Evolutionary conservation across 257 asterid genomes (phyloP).

Genomic region (Agastache rugosa): DNA sequence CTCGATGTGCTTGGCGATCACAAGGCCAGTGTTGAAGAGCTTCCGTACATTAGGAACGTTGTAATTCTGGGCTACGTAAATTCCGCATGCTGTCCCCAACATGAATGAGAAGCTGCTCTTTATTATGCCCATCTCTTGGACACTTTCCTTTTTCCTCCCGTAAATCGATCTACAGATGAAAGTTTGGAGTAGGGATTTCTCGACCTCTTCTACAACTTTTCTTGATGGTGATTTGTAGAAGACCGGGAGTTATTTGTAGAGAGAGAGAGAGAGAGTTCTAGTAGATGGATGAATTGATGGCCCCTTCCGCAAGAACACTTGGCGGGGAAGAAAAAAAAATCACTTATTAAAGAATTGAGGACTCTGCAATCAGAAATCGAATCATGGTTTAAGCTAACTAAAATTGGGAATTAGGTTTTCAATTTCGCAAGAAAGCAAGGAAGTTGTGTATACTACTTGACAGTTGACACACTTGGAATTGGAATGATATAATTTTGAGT

Average conservation of each 20-base stretch:
- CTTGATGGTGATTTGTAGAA: neutral
- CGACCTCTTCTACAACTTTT: neutral
- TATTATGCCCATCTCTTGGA: conserved; percentile 47
- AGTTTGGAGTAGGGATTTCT: neutral
- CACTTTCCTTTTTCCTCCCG: neutral
- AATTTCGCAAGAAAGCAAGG: too few species aligned
- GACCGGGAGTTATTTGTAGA: neutral
- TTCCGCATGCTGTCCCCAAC: conserved; percentile 66
- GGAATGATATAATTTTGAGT: too few species aligned
- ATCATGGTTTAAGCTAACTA: too few species aligned
- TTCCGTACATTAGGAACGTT: conserved; percentile 71
- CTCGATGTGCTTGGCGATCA: conserved; percentile 66
- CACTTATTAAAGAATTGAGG: too few species aligned
- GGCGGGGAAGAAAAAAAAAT: too few species aligned
- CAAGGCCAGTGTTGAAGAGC: conserved; percentile 57
- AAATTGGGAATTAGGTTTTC: too few species aligned
- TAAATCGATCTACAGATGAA: neutral
- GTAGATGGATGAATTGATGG: neutral
- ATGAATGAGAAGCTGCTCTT: conserved; percentile 58
- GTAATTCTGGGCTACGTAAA: conserved; percentile 85
- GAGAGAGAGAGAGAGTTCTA: neutral
- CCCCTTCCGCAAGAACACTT: conserved; percentile 23
- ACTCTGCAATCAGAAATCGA: too few species aligned
- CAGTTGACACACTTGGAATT: too few species aligned
- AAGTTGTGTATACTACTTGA: too few species aligned